Conservation (phyloP, 1,284 basidiomycete genomes). For the Pseudozyma thailandica region DNA sequence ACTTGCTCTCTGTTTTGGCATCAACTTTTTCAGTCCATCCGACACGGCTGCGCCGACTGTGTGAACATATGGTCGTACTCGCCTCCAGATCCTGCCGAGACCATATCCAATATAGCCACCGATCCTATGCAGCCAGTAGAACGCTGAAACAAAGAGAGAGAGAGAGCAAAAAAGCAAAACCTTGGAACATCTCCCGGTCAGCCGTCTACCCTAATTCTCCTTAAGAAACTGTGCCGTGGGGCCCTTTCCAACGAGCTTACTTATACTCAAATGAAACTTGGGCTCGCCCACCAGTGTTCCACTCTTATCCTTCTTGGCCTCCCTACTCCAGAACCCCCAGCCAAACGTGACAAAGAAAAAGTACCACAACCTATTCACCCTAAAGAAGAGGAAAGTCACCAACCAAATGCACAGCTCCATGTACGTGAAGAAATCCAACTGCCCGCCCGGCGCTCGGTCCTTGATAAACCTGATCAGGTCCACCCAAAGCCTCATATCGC, state of each 20-base stretch:
- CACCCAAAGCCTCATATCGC: conserved; percentile 77
- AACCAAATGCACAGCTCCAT: conserved; percentile 71
- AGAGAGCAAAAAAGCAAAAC: conserved; percentile 7
- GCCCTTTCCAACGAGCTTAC: conserved; percentile 47
- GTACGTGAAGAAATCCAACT: conserved; percentile 76
- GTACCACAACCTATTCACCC: conserved; percentile 49
- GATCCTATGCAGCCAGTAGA: conserved; percentile 15
- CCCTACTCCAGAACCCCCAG: conserved; percentile 59
- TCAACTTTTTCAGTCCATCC: not conserved
- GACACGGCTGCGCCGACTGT: not conserved
- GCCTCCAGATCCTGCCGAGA: not conserved
- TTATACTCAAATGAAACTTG: conserved; percentile 53
- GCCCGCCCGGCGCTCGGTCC: conserved; percentile 72
- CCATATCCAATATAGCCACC: not conserved
- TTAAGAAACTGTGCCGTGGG: conserved; percentile 39
- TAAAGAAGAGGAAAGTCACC: conserved; percentile 59
- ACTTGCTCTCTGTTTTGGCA: not conserved
- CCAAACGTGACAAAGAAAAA: conserved; percentile 64
- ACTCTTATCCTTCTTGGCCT: conserved; percentile 39
- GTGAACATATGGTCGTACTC: conserved; percentile 1
- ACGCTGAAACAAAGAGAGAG: conserved; percentile 1
- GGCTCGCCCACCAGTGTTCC: conserved; percentile 44
- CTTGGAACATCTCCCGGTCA: conserved; percentile 11
- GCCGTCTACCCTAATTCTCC: conserved; percentile 10
- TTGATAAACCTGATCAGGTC: conserved; percentile 75